A percentile compares a stretch with the other conserved stretches of the same genome.
Evolutionary conservation across 164 flowering plant species (phyloP).

Genomic region (Macadamia integrifolia): DNA sequence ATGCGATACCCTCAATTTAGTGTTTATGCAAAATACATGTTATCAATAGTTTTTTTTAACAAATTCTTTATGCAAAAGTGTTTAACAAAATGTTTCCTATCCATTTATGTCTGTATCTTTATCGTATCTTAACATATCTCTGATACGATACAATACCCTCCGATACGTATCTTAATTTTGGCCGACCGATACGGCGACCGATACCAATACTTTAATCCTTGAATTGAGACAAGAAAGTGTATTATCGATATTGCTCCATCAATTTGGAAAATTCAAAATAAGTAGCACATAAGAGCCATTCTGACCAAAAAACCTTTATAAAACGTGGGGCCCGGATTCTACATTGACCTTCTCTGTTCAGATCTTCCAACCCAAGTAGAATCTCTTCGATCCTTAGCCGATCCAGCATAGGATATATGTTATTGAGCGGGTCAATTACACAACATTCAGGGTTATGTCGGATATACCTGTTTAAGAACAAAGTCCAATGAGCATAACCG

Average conservation of each 20-base stretch:
- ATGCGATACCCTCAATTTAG: too few relatives aligned
- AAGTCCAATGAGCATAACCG: constrained; percentile 5
- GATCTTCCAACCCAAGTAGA: constrained; percentile 58
- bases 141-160: too few relatives aligned
- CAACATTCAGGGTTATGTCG: constrained; percentile 41
- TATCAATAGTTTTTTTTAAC: too few relatives aligned
- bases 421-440: constrained; percentile 64
- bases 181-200: too few relatives aligned
- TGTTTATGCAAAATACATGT: too few relatives aligned
- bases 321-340: constrained; percentile 72
- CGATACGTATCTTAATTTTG: too few relatives aligned
- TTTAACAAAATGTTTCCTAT: too few relatives aligned
- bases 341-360: constrained; percentile 28
- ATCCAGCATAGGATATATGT: constrained; percentile 73
- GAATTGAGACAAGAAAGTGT: too few relatives aligned
- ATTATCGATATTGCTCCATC: not conserved
- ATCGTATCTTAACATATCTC: too few relatives aligned
- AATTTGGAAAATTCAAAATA: not conserved
- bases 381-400: constrained; percentile 66
- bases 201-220: too few relatives aligned
- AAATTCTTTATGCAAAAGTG: too few relatives aligned
- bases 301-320: constrained; percentile 54
- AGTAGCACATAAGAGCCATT: constrained; percentile 16
- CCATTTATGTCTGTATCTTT: too few relatives aligned
- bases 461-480: constrained; percentile 41